phyloP scores from a whole-genome alignment of 352 stramenopile species.

The Pythium angustatum region DNA sequence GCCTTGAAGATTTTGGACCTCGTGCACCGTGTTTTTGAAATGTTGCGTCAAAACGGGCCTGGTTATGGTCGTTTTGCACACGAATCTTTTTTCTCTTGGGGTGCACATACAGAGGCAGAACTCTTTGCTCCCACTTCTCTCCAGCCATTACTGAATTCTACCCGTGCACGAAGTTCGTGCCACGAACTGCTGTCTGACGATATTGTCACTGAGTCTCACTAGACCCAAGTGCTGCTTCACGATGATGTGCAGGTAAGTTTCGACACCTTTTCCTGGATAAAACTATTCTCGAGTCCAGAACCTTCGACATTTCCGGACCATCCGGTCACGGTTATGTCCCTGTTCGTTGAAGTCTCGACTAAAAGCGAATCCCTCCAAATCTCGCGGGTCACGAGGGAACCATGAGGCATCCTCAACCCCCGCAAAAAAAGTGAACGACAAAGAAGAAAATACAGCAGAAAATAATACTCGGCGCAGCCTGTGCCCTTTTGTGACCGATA shows the following conservation, averaged over 20 bases:
- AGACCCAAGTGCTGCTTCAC: no score
- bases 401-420: not conserved
- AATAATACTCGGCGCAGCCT: not conserved
- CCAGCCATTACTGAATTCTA: no score
- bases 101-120: not conserved
- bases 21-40: not conserved
- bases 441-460: not conserved
- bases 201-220: no score
- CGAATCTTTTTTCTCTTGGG: conserved; percentile 5
- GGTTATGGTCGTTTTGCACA: not conserved
- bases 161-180: no score
- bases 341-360: not conserved
- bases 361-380: not conserved
- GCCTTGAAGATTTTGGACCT: no score
- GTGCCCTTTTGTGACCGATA: not conserved
- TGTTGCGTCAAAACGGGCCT: not conserved
- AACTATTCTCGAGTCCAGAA: no score
- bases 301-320: no score
- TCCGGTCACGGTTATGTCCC: not conserved
- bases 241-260: not conserved
- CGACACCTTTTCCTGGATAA: no score
- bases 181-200: no score
- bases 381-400: no score
- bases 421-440: not conserved
- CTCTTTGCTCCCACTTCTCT: not conserved